These are phyloP conservation scores for Arthrobotrys musiformis DNA, from an alignment of 2,329 filamentous ascomycete species.

Conservation along the genomic window DNA sequence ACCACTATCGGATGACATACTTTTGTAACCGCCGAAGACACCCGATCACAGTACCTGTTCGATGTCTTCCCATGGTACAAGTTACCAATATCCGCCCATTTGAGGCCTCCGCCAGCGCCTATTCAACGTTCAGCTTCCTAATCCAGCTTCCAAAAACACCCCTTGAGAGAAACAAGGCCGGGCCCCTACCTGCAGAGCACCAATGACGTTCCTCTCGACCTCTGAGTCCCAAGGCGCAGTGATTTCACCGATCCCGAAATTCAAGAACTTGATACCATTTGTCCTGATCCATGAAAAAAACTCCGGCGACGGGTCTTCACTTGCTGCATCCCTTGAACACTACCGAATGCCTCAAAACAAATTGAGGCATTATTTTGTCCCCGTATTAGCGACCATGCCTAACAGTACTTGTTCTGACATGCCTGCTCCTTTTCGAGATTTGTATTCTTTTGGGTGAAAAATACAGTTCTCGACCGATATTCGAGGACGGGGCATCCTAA, in stretches of 20 bases:
- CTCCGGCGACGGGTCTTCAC: constrained; percentile 43
- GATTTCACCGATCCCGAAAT: constrained; percentile 47
- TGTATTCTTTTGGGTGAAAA: not conserved
- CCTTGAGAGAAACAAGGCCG: not conserved
- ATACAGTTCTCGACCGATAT: not conserved
- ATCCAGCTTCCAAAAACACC: not conserved
- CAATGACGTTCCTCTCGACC: constrained; percentile 39
- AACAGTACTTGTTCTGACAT: not conserved
- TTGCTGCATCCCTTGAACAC: constrained; percentile 14
- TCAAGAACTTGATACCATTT: constrained; percentile 42
- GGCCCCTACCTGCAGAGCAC: constrained; percentile 39
- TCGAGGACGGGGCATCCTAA: constrained; percentile 5
- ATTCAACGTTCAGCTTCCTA: not conserved
- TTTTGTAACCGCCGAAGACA: constrained; percentile 52
- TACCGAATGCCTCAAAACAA: constrained; percentile 2
- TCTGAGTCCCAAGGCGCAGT: constrained; percentile 45
- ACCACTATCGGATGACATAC: constrained; percentile 17
- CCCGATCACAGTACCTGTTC: constrained; percentile 51
- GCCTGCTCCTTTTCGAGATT: not conserved
- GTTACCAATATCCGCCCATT: constrained; percentile 53
- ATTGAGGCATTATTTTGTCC: constrained; percentile 5
- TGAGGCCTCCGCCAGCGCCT: constrained; percentile 41
- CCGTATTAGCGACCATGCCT: not conserved
- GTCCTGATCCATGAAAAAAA: constrained; percentile 30
- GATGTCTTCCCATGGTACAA: constrained; percentile 51